Evolutionary conservation across 1,284 basidiomycete species (phyloP), one percentile per base, ranked within the genome.

Genomic region (Ganoderma sinense): DNA sequence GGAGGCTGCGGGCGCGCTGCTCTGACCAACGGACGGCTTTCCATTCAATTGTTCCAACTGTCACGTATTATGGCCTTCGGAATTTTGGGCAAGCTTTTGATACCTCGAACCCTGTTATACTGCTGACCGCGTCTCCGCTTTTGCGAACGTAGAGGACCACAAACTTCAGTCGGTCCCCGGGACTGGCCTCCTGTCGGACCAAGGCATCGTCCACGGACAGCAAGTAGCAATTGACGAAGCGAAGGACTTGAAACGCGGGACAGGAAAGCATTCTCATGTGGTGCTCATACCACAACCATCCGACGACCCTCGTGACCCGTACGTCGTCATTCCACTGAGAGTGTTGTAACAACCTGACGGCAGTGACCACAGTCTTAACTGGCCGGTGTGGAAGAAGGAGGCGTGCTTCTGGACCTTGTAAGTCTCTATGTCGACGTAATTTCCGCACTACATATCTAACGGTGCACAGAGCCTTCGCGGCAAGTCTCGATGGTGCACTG

Each of bases 351-450:
- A 56, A 7, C 14, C 29, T 41, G n/a, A 43, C 39, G 43, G 18
- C 40, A 36, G 2, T 5, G 14, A 41, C 16, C 40, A 29, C 61
- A 84, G 83, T 10, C 69, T 85, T 53, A 84, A 85, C 67, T 85
- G 84, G 84, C 83, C 84, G 5, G 71, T 73, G 59, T 85, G 83
- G 84, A 84, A 82, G 77, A 85, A 85, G 65, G 83, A 85, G 67
- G 80, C 80, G 2, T 83, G 82, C 67, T 85, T 85, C 72, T 83
- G 83, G 82, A 81, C 82, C 8, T 70, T 84, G 81, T 83, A 67
- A 55, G 78, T 72, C 10, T 0, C 36, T 2, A 14, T 36, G 20
- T 20, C 18, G 56, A 33, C 4, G 20, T n/a, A 6, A n/a, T 13
- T 18, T 26, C 33, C 20, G 16, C n/a, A 3, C 31, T 26, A 4